Percentiles rank a stretch among this genome's conserved stretches.
phyloP scores from a whole-genome alignment of 2,329 filamentous ascomycete species.

The Phoma sp. region DNA sequence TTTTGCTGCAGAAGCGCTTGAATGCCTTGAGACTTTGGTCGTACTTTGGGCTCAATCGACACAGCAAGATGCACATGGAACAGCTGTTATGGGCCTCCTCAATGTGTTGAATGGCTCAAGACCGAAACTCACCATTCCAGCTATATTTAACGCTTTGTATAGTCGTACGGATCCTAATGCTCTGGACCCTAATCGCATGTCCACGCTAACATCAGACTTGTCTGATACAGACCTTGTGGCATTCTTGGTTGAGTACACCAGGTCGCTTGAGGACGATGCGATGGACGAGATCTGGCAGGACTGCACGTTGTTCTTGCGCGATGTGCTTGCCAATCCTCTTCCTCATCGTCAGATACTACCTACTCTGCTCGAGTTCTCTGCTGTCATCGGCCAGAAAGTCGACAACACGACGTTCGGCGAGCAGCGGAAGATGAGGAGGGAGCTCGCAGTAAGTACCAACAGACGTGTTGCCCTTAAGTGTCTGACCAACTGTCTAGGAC shows the following conservation, averaged over 20 bases:
- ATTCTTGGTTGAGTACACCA: slow-evolving; percentile 89
- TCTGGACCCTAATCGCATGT: slow-evolving; percentile 80
- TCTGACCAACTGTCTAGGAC: slow-evolving; percentile 63
- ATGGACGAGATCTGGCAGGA: slow-evolving; percentile 99
- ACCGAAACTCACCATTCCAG: slow-evolving; percentile 89
- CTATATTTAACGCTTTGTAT: slow-evolving; percentile 95
- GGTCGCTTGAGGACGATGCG: slow-evolving; percentile 91
- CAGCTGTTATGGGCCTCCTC: slow-evolving; percentile 81
- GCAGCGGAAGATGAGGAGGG: slow-evolving; percentile 87
- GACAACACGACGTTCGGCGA: slow-evolving; percentile 98
- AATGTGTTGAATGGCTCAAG: slow-evolving; percentile 90
- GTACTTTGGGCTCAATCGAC: slow-evolving; percentile 74
- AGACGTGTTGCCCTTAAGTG: slow-evolving; percentile 21
- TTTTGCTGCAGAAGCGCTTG: slow-evolving; percentile 88
- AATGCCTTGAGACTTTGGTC: slow-evolving; percentile 90
- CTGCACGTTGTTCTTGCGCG: slow-evolving; percentile 87
- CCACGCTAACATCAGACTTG: slow-evolving; percentile 84
- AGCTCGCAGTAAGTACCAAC: slow-evolving; percentile 74
- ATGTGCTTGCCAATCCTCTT: slow-evolving; percentile 90
- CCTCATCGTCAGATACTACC: slow-evolving; percentile 91
- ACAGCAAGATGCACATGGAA: slow-evolving; percentile 58
- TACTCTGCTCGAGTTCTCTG: slow-evolving; percentile 84
- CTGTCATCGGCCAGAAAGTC: slow-evolving; percentile 90
- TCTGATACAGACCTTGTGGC: slow-evolving; percentile 83
- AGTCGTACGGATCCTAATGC: slow-evolving; percentile 86